Evolutionary conservation across 2,329 filamentous ascomycete species (phyloP), one percentile per base, ranked within the genome.

Genomic region (Didymella keratinophila): DNA sequence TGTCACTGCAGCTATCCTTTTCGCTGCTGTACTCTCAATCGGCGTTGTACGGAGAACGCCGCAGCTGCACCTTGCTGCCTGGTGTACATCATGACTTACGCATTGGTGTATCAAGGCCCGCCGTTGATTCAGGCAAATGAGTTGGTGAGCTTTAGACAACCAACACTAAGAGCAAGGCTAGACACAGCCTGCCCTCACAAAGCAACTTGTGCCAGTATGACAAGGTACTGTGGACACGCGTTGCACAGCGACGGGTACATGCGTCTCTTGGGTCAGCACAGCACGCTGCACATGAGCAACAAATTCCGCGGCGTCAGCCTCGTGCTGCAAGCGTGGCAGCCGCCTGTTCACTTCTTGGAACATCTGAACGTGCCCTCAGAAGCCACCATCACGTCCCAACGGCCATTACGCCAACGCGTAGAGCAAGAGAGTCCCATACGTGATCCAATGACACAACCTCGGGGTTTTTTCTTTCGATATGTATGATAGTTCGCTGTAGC

Each of bases 251-350:
- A 46, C 28, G 43, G 28, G 20, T 20, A 25, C 48, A 12, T 52
- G 37, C 48, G 52, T 48, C 12, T 42, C 14, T 21, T 18, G 16
- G 28, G 27, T n/a, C 12, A 44, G 34, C 21, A 34, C 34, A 44
- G 21, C 32, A 37, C 23, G 21, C 21, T 23, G n/a, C 41, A 52
- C 36, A 28, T 20, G 43, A 9, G 21, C 12, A 9, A 18, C 34
- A 20, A 41, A 11, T n/a, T 25, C 23, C 10, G 20, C 39, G 32
- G 32, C 3, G 14, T 18, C 9, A 18, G 16, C 30, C 43, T 48
- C 48, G 55, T 57, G 48, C 43, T 25, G 20, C 25, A 23, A 57
- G 48, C 55, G 36, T 52, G 55, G 55, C 43, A 47, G 48, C 28
- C 47, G 21, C 12, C 20, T 8, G 21, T 42, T 9, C 12, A 23